Base-by-base conservation (phyloP, 1,284 basidiomycete genomes). In the Cystobasidium sp. region DNA sequence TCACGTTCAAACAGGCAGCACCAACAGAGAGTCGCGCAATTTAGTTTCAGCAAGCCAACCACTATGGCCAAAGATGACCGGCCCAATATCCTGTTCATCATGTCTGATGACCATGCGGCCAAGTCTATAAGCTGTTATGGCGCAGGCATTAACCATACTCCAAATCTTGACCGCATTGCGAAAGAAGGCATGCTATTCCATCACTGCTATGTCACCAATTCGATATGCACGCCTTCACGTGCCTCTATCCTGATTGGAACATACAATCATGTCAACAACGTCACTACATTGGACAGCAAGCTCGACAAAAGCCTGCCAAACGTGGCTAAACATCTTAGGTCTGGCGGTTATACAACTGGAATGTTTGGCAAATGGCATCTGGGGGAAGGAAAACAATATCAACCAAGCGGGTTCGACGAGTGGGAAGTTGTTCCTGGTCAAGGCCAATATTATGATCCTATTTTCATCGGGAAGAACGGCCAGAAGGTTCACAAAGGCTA, bases 201-300 rank as follows among this genome's bases (percentile, higher is more conserved):
- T 55, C 77, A 78, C 66, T 78, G 78, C 75, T 78, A 78, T 51
- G 78, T 78, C 39, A 78, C 78, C 66, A 78, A 78, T 64, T 77
- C 76, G 20, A 78, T 76, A 39, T 78, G 77, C 55, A 78, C 77
- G 1, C 77, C 77, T 43, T 70, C 66, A 10, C 71, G 76, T 18
- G 77, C 77, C 4, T 75, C 77, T 24, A 78, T 78, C 65, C 61
- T 78, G 14, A 68, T 70, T 41, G 77, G 76, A 39, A 72, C 68
- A 18, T 76, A 77, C 68, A 78, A 78, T 55, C 77, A 78, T 67
- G 69, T 69, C 52, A 77, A 77, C 66, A 47, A 24, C 14, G 77
- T 78, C 8, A 49, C 46, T 16, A 65, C 63, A 3, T 74, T 77
- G 16, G 66, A 65, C 44, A 67, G 72, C 41, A 67, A 75, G 58